phyloP scores from a whole-genome alignment of 208 protist genomes.

The Leishmania guyanensis region DNA sequence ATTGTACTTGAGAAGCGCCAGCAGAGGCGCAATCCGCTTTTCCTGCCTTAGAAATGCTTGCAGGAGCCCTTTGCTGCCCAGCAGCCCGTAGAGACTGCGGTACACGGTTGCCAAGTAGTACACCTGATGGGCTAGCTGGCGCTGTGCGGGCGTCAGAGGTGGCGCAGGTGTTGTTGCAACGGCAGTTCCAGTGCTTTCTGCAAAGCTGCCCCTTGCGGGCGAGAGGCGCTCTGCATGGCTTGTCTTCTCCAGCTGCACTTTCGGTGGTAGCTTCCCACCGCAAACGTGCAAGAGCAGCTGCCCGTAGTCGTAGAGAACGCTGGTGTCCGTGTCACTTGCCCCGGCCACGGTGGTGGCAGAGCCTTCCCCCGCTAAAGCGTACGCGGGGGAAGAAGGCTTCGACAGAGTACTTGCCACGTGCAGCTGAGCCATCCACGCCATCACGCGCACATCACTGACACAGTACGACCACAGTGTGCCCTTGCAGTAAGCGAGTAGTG shows the following conservation, averaged over 20 bases:
- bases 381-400: background rate
- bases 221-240: conserved; percentile 5
- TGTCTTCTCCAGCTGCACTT: conserved; percentile 22
- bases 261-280: conserved; percentile 24
- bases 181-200: background rate
- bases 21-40: conserved; percentile 79
- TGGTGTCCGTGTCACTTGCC: conserved; percentile 18
- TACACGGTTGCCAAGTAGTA: conserved; percentile 81
- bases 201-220: background rate
- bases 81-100: conserved; percentile 72
- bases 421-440: conserved; percentile 81
- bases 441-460: conserved; percentile 82
- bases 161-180: conserved; percentile 10
- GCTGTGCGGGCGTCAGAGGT: conserved; percentile 31
- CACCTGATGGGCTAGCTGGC: conserved; percentile 64
- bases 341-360: background rate
- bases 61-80: conserved; percentile 77
- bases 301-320: conserved; percentile 31
- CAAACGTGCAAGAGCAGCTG: conserved; percentile 34
- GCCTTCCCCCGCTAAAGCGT: too few species aligned
- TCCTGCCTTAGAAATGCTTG: conserved; percentile 87
- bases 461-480: conserved; percentile 64
- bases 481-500: conserved; percentile 53
- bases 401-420: conserved; percentile 12
- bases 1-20: conserved; percentile 74